A percentile compares a stretch with the other conserved stretches of the same genome.
phyloP scores from a whole-genome alignment of 306 rosid genomes.

The Abrus pulchellus region DNA sequence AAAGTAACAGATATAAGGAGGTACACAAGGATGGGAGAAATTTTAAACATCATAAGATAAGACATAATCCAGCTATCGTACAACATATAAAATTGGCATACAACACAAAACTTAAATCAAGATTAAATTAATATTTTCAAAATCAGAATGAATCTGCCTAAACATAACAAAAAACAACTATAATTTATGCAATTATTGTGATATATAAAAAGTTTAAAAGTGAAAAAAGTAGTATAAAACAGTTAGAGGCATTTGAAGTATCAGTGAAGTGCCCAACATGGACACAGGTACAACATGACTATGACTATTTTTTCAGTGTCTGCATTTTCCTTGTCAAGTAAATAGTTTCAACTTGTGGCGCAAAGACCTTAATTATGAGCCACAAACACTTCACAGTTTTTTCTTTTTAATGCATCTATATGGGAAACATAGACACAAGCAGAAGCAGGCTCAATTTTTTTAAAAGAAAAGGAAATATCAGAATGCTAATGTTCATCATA shows the following conservation, averaged over 20 bases:
- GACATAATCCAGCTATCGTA: background rate
- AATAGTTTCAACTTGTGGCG: background rate
- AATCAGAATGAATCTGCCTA: background rate
- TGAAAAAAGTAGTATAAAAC: background rate
- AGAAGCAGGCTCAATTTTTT: constrained; percentile 14
- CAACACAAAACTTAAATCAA: background rate
- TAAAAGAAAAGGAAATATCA: constrained; percentile 16
- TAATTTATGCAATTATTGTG: background rate
- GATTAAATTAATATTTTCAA: background rate
- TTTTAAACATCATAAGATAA: too few relatives aligned
- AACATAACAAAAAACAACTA: too few relatives aligned
- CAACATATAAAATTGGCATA: background rate
- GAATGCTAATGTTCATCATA: constrained; percentile 6
- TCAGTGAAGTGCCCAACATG: background rate
- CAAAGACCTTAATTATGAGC: background rate
- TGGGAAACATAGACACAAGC: constrained; percentile 13
- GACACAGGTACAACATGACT: background rate
- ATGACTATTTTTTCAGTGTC: background rate
- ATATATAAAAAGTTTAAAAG: too few relatives aligned
- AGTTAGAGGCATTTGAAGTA: background rate
- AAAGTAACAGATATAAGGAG: background rate
- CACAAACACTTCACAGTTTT: background rate
- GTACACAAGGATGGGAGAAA: too few relatives aligned
- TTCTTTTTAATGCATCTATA: background rate
- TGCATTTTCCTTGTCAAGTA: background rate